Evolutionary conservation across 257 asterid genomes (phyloP).

Genomic region (Fraxinus cuspidata): DNA sequence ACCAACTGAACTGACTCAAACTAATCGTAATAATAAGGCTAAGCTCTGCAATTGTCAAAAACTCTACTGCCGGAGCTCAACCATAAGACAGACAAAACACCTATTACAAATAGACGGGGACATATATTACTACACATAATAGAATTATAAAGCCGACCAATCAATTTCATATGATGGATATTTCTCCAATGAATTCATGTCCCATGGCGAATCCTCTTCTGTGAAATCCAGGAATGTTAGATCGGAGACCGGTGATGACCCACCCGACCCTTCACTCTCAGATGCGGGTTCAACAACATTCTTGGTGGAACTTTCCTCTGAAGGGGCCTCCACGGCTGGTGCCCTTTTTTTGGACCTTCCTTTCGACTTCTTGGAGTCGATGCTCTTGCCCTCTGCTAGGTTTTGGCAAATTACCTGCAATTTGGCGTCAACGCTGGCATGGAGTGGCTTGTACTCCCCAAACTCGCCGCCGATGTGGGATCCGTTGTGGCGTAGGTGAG

Average conservation of each 20-base stretch:
- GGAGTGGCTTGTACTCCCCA: slow-evolving; percentile 84
- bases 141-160: slow-evolving; percentile 51
- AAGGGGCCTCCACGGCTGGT: slow-evolving; percentile 4
- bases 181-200: slow-evolving; percentile 50
- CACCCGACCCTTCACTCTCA: slow-evolving; percentile 44
- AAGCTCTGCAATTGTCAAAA: slow-evolving; percentile 62
- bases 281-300: slow-evolving; percentile 27
- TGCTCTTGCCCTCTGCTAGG: slow-evolving; percentile 73
- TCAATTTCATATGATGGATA: slow-evolving; percentile 61
- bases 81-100: background rate
- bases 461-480: slow-evolving; percentile 66
- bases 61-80: slow-evolving; percentile 50
- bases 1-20: slow-evolving; percentile 15
- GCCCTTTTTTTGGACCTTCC: slow-evolving; percentile 31
- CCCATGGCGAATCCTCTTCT: slow-evolving; percentile 50
- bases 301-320: slow-evolving; percentile 17
- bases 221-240: slow-evolving; percentile 42
- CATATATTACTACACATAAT: background rate
- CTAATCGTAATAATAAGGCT: slow-evolving; percentile 5
- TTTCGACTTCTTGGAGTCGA: slow-evolving; percentile 56
- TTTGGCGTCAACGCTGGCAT: slow-evolving; percentile 84
- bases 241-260: slow-evolving; percentile 51
- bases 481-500: slow-evolving; percentile 78
- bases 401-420: slow-evolving; percentile 64
- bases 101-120: background rate